Conservation (phyloP, 176 grass and related monocot species). For the Panicum miliaceum region DNA sequence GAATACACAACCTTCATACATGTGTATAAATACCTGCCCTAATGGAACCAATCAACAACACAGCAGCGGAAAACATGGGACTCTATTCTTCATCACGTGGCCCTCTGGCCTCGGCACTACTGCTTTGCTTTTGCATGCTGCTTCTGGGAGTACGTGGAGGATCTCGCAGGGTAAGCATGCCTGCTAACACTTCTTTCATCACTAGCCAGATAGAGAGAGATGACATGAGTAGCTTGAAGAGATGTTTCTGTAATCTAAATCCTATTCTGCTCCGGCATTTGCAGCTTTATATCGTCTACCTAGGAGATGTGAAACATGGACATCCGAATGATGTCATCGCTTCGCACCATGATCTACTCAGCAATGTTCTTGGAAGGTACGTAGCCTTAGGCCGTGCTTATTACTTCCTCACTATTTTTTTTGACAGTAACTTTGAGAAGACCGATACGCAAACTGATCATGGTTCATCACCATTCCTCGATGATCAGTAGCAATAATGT, state of each 20-base stretch:
- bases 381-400: no score
- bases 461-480: slow-evolving; percentile 12
- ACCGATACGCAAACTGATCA: slow-evolving; percentile 15
- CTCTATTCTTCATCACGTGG: not conserved
- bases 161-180: slow-evolving; percentile 17
- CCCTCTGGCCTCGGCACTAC: not conserved
- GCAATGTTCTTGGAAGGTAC: slow-evolving; percentile 37
- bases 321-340: not conserved
- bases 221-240: not conserved
- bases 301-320: slow-evolving; percentile 39
- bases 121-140: slow-evolving; percentile 21
- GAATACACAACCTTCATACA: not conserved
- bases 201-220: not conserved
- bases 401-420: no score
- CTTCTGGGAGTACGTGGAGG: not conserved
- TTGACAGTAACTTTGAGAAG: not conserved
- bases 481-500: slow-evolving; percentile 4
- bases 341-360: slow-evolving; percentile 53
- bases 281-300: slow-evolving; percentile 41
- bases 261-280: not conserved
- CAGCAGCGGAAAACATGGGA: not conserved
- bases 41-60: not conserved
- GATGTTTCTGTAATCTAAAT: not conserved
- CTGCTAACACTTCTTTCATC: not conserved
- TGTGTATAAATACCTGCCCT: not conserved